These are phyloP conservation scores for Rutstroemia sp. DNA, from an alignment of 2,329 filamentous ascomycete species.

Conservation along the genomic window DNA sequence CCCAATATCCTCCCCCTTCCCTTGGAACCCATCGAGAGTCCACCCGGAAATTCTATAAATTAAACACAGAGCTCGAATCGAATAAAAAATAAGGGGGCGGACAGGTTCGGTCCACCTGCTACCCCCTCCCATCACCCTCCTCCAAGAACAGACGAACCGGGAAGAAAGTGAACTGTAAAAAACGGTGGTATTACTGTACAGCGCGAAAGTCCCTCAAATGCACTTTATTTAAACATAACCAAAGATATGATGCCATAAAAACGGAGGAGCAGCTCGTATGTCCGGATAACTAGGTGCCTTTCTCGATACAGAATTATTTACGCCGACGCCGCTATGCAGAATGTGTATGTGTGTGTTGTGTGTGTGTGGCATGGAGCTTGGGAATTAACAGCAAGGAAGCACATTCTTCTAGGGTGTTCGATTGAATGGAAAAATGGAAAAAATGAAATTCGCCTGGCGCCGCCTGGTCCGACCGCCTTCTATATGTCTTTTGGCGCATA, in stretches of 20 bases:
- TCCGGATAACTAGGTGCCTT: neutral
- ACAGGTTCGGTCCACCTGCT: too few relatives aligned
- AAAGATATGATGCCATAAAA: neutral
- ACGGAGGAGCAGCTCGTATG: neutral
- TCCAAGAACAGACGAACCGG: neutral
- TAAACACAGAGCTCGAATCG: neutral
- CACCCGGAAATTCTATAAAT: neutral
- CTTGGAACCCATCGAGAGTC: constrained; percentile 2
- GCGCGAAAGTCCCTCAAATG: constrained; percentile 2
- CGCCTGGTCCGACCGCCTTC: constrained; percentile 5
- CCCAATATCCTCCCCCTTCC: neutral
- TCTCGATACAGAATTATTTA: constrained; percentile 1
- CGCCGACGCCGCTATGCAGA: constrained; percentile 13
- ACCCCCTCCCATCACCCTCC: neutral
- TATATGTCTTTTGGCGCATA: constrained; percentile 11
- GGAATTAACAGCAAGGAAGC: constrained; percentile 4
- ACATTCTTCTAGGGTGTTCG: constrained; percentile 5
- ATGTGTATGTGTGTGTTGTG: constrained; percentile 2
- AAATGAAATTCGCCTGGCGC: constrained; percentile 3
- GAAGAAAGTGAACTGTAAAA: neutral
- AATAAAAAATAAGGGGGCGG: neutral
- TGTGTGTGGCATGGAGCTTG: neutral
- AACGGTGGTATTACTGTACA: constrained; percentile 8
- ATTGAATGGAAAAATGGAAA: constrained; percentile 3
- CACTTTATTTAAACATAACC: neutral